A percentile compares a stretch with the other conserved stretches of the same genome.
phyloP scores from a whole-genome alignment of 2,329 filamentous ascomycete species.

The Talaromyces sp. region DNA sequence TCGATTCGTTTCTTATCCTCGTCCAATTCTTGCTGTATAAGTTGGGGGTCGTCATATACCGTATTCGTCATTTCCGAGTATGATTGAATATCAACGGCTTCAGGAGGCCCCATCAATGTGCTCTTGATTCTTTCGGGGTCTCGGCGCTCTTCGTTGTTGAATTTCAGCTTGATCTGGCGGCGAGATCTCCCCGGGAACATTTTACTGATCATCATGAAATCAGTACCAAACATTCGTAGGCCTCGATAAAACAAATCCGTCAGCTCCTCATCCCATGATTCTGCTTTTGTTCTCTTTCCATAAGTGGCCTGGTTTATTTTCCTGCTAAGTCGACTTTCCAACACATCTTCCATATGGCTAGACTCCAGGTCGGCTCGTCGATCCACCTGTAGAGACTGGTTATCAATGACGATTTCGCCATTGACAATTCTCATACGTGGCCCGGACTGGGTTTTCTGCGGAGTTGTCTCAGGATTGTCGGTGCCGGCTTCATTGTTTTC shows the following conservation, averaged over 20 bases:
- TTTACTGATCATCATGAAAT: slow-evolving; percentile 60
- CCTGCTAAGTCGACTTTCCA: slow-evolving; percentile 42
- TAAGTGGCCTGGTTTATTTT: slow-evolving; percentile 43
- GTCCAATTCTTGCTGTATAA: slow-evolving; percentile 37
- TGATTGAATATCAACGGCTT: slow-evolving; percentile 38
- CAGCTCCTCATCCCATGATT: slow-evolving; percentile 52
- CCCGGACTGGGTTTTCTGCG: slow-evolving; percentile 29
- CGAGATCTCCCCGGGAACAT: slow-evolving; percentile 56
- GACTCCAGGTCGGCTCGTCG: slow-evolving; percentile 50
- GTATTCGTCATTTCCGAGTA: slow-evolving; percentile 44
- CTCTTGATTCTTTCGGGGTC: slow-evolving; percentile 50
- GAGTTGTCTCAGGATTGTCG: slow-evolving; percentile 16
- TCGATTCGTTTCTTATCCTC: slow-evolving; percentile 43
- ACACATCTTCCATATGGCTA: slow-evolving; percentile 41
- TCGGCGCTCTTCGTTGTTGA: slow-evolving; percentile 55
- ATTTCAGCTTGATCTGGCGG: slow-evolving; percentile 61
- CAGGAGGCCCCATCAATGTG: slow-evolving; percentile 43
- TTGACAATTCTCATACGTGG: slow-evolving; percentile 51
- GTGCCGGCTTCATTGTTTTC: slow-evolving; percentile 17
- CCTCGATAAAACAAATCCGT: slow-evolving; percentile 60
- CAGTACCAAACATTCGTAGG: slow-evolving; percentile 58
- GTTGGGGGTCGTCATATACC: slow-evolving; percentile 35
- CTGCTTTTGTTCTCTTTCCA: slow-evolving; percentile 47
- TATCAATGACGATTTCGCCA: slow-evolving; percentile 52
- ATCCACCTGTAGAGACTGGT: slow-evolving; percentile 49